Conservation (phyloP, 139 green algal genomes). For the Chlamydomonas asymmetrica region DNA sequence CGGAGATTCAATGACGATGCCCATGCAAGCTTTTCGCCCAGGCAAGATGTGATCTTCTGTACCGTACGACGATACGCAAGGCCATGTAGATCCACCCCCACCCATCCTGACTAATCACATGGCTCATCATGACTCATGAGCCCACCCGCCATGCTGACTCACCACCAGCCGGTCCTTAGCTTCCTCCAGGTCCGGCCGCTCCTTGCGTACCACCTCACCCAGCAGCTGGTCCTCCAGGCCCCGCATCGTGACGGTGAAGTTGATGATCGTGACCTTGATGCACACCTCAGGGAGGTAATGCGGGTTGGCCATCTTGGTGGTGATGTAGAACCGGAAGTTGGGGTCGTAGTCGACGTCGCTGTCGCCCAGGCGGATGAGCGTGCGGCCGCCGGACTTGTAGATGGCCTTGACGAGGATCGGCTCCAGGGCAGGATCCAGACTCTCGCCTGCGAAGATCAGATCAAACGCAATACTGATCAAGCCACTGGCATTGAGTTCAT, state of each 20-base stretch:
- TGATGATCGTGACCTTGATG: conserved; percentile 85
- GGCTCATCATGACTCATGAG: too few relatives aligned
- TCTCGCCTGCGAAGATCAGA: conserved; percentile 76
- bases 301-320: conserved; percentile 73
- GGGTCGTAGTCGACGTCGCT: conserved; percentile 79
- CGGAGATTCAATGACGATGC: too few relatives aligned
- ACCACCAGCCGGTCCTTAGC: conserved; percentile 75
- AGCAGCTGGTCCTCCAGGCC: conserved; percentile 90
- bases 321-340: conserved; percentile 79
- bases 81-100: too few relatives aligned
- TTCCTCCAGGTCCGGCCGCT: conserved; percentile 75
- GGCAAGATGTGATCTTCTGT: too few relatives aligned
- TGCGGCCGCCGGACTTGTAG: conserved; percentile 55
- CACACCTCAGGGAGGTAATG: conserved; percentile 87
- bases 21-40: too few relatives aligned
- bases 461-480: neutral
- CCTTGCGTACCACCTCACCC: conserved; percentile 78
- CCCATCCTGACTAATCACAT: too few relatives aligned
- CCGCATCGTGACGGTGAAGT: conserved; percentile 79
- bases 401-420: conserved; percentile 74
- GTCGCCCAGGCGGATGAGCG: conserved; percentile 78
- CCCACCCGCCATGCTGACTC: too few relatives aligned
- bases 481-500: neutral
- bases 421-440: conserved; percentile 79
- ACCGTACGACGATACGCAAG: too few relatives aligned